Conservation (phyloP, 2,329 filamentous ascomycete genomes). For the Scorias spongiosa region DNA sequence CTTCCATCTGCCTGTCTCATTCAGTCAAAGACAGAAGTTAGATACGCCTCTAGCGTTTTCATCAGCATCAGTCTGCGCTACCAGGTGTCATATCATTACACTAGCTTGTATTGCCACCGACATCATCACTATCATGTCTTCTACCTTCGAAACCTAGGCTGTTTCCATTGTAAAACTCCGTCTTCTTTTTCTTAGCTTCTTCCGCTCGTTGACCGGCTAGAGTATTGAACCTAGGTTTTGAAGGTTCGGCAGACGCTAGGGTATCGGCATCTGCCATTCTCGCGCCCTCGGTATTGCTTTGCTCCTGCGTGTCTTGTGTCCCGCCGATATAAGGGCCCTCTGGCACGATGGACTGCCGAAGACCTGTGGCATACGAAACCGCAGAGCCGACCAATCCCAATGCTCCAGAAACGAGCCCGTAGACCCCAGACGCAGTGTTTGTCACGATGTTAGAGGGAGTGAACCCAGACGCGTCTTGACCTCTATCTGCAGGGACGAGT, state of each 20-base stretch:
- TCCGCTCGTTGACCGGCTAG: constrained; percentile 29
- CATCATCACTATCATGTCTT: constrained; percentile 40
- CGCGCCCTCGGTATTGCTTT: constrained; percentile 10
- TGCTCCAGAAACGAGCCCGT: constrained; percentile 19
- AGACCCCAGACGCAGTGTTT: constrained; percentile 20
- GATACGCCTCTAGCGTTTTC: too few relatives aligned
- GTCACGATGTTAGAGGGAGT: constrained; percentile 15
- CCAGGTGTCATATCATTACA: too few relatives aligned
- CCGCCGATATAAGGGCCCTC: constrained; percentile 11
- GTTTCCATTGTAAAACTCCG: constrained; percentile 82
- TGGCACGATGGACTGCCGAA: constrained; percentile 1
- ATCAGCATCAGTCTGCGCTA: too few relatives aligned
- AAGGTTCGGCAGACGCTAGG: constrained; percentile 6
- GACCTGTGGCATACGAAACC: constrained; percentile 12
- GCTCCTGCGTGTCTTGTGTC: constrained; percentile 10
- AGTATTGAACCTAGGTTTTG: constrained; percentile 27
- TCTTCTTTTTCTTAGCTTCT: constrained; percentile 25
- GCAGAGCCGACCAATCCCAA: constrained; percentile 20
- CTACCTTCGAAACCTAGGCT: constrained; percentile 45
- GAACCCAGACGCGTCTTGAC: constrained; percentile 41
- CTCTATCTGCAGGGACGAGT: constrained; percentile 54
- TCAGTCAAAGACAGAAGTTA: too few relatives aligned
- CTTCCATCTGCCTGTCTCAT: too few relatives aligned
- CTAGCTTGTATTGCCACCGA: too few relatives aligned
- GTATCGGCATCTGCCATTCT: constrained; percentile 7